Evolutionary conservation across 805 yeast species (phyloP).

Genomic region (Kodamaea neixiangensis): DNA sequence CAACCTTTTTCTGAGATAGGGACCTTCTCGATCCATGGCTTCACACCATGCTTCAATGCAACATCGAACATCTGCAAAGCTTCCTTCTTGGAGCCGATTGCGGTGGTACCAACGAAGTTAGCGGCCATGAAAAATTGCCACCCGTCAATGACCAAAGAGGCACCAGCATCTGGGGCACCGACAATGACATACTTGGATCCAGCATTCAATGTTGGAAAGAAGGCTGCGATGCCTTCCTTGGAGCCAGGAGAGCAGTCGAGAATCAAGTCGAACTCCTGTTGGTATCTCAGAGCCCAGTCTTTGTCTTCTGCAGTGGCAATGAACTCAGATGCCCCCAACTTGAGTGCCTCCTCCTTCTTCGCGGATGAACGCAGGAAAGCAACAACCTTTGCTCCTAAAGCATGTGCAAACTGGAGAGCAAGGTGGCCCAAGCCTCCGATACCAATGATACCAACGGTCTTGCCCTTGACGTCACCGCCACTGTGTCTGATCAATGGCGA

Average conservation of each 20-base stretch:
- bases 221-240: slow-evolving; percentile 19
- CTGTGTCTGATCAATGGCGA: slow-evolving; percentile 52
- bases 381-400: slow-evolving; percentile 62
- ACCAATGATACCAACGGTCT: slow-evolving; percentile 60
- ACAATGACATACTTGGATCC: slow-evolving; percentile 26
- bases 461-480: slow-evolving; percentile 28
- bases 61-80: slow-evolving; percentile 37
- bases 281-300: slow-evolving; percentile 30
- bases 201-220: slow-evolving; percentile 23
- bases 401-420: slow-evolving; percentile 58
- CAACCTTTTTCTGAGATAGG: slow-evolving; percentile 35
- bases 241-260: slow-evolving; percentile 48
- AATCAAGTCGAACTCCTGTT: slow-evolving; percentile 43
- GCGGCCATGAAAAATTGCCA: slow-evolving; percentile 27
- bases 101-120: slow-evolving; percentile 28
- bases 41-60: slow-evolving; percentile 36
- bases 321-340: slow-evolving; percentile 57
- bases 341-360: slow-evolving; percentile 53
- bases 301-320: slow-evolving; percentile 47
- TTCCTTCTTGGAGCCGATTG: slow-evolving; percentile 36
- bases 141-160: slow-evolving; percentile 22
- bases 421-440: slow-evolving; percentile 71
- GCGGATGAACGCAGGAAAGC: slow-evolving; percentile 52
- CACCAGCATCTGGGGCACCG: slow-evolving; percentile 27
- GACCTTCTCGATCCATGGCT: slow-evolving; percentile 37